Evolutionary conservation across 2,329 filamentous ascomycete genomes (phyloP).

Genomic region (Leptodontidium sp.): DNA sequence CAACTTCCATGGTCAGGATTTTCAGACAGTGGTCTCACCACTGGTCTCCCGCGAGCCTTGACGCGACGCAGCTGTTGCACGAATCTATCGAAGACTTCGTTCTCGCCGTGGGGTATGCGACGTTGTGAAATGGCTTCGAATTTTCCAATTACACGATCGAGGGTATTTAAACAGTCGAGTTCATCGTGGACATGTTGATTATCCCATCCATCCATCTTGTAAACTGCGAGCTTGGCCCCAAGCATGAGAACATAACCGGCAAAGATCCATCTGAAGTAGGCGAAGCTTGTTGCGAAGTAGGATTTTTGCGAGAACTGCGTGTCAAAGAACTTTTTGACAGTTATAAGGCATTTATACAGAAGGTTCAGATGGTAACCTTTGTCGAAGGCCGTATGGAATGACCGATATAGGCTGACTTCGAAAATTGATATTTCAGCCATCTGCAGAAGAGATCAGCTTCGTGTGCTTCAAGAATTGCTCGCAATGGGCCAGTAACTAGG

Average conservation of each 20-base stretch:
- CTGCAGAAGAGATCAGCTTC: neutral
- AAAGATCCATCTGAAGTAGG: conserved; percentile 24
- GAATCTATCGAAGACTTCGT: conserved; percentile 18
- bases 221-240: conserved; percentile 23
- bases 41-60: neutral
- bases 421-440: conserved; percentile 29
- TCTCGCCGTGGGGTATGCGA: conserved; percentile 19
- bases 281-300: neutral
- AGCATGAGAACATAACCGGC: conserved; percentile 22
- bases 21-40: neutral
- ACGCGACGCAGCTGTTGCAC: conserved; percentile 16
- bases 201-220: conserved; percentile 29
- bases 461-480: neutral
- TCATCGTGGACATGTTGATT: conserved; percentile 17
- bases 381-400: conserved; percentile 18
- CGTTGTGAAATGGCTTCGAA: conserved; percentile 21
- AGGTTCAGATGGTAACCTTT: conserved; percentile 25
- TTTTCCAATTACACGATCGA: conserved; percentile 33
- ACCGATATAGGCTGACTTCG: conserved; percentile 20
- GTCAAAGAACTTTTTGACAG: conserved; percentile 25
- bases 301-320: conserved; percentile 8
- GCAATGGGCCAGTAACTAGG: neutral
- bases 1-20: neutral
- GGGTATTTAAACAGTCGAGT: conserved; percentile 15
- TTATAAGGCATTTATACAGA: conserved; percentile 25